phyloP scores from a whole-genome alignment of 306 rosid species.

The Psophocarpus tetragonolobus region DNA sequence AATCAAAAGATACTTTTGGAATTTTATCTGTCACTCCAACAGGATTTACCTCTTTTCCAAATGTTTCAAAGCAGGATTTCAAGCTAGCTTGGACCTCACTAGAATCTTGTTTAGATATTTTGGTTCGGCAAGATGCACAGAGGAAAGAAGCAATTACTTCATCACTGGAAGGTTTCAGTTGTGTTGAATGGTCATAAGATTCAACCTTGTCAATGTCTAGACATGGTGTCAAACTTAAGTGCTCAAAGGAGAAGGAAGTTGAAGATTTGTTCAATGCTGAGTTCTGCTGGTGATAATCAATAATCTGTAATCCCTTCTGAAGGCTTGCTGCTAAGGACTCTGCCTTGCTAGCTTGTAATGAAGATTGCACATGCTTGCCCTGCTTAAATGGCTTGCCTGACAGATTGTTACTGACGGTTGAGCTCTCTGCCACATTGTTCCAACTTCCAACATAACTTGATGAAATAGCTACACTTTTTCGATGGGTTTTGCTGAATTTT shows the following conservation, averaged over 20 bases:
- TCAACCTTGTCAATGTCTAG: slow-evolving; percentile 53
- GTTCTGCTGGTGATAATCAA: slow-evolving; percentile 79
- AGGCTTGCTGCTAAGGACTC: slow-evolving; percentile 90
- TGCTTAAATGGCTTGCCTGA: slow-evolving; percentile 51
- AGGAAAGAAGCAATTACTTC: slow-evolving; percentile 46
- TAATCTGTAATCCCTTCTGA: slow-evolving; percentile 84
- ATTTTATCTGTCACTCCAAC: slow-evolving; percentile 36
- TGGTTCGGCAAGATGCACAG: slow-evolving; percentile 67
- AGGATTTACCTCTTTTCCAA: slow-evolving; percentile 34
- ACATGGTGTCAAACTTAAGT: slow-evolving; percentile 62
- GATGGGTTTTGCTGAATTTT: slow-evolving; percentile 65
- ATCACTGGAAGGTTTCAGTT: slow-evolving; percentile 42
- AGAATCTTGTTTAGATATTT: slow-evolving; percentile 37
- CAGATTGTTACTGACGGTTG: slow-evolving; percentile 50
- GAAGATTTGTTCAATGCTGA: slow-evolving; percentile 70
- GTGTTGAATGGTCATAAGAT: slow-evolving; percentile 47
- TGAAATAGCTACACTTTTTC: slow-evolving; percentile 63
- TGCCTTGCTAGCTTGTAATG: slow-evolving; percentile 63
- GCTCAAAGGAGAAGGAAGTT: slow-evolving; percentile 90
- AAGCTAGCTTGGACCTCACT: slow-evolving; percentile 41
- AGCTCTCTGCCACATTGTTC: slow-evolving; percentile 57
- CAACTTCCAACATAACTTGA: slow-evolving; percentile 55
- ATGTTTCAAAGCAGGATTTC: too few relatives aligned
- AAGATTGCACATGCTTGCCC: slow-evolving; percentile 48
- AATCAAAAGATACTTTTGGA: slow-evolving; percentile 42